phyloP scores from a whole-genome alignment of 2,329 filamentous ascomycete genomes.

The Neoscytalidium dimidiatum region DNA sequence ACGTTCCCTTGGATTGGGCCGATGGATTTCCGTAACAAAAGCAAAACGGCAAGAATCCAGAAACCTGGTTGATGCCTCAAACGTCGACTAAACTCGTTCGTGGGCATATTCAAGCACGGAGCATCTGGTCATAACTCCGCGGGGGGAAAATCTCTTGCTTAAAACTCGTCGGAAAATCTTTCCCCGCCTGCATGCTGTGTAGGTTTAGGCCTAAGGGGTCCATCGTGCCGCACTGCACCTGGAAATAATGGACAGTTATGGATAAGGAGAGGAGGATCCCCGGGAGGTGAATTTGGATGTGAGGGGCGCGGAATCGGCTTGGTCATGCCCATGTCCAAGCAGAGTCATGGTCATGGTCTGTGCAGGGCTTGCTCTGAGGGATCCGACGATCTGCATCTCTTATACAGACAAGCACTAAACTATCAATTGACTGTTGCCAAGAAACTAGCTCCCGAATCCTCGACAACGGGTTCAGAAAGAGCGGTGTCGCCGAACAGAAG shows the following conservation, averaged over 20 bases:
- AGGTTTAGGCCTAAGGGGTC: background rate
- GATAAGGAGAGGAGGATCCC: background rate
- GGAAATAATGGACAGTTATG: background rate
- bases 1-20: background rate
- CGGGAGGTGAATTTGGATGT: background rate
- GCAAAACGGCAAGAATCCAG: background rate
- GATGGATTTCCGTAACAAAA: background rate
- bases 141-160: background rate
- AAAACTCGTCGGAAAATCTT: background rate
- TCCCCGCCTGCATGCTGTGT: background rate
- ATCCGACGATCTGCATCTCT: background rate
- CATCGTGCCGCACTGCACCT: background rate
- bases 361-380: background rate
- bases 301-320: background rate
- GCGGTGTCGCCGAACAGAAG: background rate
- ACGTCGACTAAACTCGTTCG: background rate
- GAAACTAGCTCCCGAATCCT: background rate
- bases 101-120: background rate
- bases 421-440: background rate
- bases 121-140: background rate
- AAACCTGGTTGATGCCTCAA: background rate
- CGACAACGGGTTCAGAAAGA: background rate
- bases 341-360: background rate
- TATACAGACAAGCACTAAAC: slow-evolving; percentile 3
- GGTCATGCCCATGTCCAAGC: background rate